phyloP scores from a whole-genome alignment of 2,329 filamentous ascomycete genomes.

The Talaromyces marneffei region DNA sequence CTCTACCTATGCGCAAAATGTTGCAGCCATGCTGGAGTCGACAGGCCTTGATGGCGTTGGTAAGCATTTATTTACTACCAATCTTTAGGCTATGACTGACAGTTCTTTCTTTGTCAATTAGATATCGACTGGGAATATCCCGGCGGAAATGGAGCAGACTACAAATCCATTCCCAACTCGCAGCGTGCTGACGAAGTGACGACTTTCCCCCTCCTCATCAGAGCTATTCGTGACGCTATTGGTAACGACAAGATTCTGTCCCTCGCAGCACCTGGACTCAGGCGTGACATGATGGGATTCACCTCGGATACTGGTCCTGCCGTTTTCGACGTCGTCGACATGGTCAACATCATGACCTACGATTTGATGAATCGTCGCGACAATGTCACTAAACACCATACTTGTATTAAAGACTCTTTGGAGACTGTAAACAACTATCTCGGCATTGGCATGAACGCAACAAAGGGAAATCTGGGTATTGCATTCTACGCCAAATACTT shows the following conservation, averaged over 20 bases:
- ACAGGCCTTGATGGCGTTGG: slow-evolving; percentile 62
- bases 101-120: slow-evolving; percentile 11
- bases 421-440: slow-evolving; percentile 56
- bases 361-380: slow-evolving; percentile 67
- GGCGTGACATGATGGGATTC: slow-evolving; percentile 63
- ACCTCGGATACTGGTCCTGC: slow-evolving; percentile 50
- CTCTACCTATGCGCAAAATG: slow-evolving; percentile 59
- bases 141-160: slow-evolving; percentile 63
- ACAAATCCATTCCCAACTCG: slow-evolving; percentile 56
- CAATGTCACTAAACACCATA: slow-evolving; percentile 59
- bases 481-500: slow-evolving; percentile 68
- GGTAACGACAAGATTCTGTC: slow-evolving; percentile 57
- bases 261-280: slow-evolving; percentile 59
- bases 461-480: slow-evolving; percentile 60
- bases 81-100: not conserved
- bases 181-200: slow-evolving; percentile 56
- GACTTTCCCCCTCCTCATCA: slow-evolving; percentile 57
- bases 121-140: slow-evolving; percentile 65
- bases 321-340: slow-evolving; percentile 58
- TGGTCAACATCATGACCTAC: slow-evolving; percentile 67
- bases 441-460: slow-evolving; percentile 48
- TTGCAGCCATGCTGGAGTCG: slow-evolving; percentile 56
- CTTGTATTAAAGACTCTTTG: slow-evolving; percentile 52
- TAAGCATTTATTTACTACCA: slow-evolving; percentile 20
- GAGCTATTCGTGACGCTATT: slow-evolving; percentile 53